Base-by-base conservation (phyloP, 2,329 filamentous ascomycete species). In the Grosmannia penicillata region DNA sequence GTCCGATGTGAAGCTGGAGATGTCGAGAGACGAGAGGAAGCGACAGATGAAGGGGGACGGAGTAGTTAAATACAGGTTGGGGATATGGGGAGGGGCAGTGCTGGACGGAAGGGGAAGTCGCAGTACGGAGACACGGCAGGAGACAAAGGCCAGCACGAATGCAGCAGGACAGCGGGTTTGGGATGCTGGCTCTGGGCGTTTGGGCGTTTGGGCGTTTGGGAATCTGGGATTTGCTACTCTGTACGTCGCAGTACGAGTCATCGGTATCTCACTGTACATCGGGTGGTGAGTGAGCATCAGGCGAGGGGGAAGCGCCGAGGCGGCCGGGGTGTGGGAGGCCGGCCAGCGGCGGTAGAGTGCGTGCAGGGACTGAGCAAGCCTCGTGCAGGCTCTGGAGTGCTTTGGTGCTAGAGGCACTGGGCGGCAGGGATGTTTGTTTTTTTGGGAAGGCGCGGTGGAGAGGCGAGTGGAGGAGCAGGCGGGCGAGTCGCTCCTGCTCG, bases 1-100 rank as follows among this genome's bases (percentile, higher is more conserved):
- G 56, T 33, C 19, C 34, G 38, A 38, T 41, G 34, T 37, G 35
- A 42, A 31, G 38, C 19, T 43, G 35, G 25, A 33, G 34, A 33
- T 36, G 34, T 31, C 21, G 26, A 30, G 23, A 38, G 32, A 36
- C 14, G 27, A 26, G 32, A 40, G 38, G 29, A 36, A 31, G n/a
- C n/a, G n/a, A n/a, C n/a, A n/a, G n/a, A n/a, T n/a, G n/a, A n/a
- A n/a, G n/a, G n/a, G n/a, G n/a, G n/a, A n/a, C n/a, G n/a, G n/a
- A n/a, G n/a, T n/a, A n/a, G 26, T 27, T 27, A 27, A 27, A 27
- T 27, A 27, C 32, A 31, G 10, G 14, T 18, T 13, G 33, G 18
- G 28, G 25, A 17, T n/a, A n/a, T n/a, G n/a, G n/a, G n/a, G n/a
- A n/a, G n/a, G n/a, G n/a, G n/a, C n/a, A n/a, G n/a, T n/a, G n/a